Evolutionary conservation across 345 rosid genomes (phyloP).

Genomic region (Camelina sativa): DNA sequence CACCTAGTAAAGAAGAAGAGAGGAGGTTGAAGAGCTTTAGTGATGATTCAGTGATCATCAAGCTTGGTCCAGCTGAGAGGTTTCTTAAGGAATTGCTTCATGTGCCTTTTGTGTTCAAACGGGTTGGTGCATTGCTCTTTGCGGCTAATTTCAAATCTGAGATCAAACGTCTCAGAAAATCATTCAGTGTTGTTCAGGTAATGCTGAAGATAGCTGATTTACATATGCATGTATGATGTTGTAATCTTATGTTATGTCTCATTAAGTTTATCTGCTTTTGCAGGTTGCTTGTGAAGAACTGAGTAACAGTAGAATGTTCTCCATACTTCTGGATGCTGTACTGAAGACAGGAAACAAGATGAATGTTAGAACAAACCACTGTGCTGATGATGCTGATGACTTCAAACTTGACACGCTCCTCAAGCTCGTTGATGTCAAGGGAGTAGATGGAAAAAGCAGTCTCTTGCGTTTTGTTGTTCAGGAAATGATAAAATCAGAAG

Average conservation of each 20-base stretch:
- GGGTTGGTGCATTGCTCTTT: conserved; percentile 74
- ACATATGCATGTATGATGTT: neutral
- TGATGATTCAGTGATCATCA: conserved; percentile 55
- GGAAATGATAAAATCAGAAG: conserved; percentile 82
- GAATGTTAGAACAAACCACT: conserved; percentile 82
- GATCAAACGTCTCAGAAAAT: conserved; percentile 68
- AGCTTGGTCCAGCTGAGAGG: conserved; percentile 68
- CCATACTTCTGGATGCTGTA: conserved; percentile 79
- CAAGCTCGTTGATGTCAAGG: conserved; percentile 88
- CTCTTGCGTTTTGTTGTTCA: conserved; percentile 92
- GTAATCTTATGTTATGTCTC: conserved; percentile 14
- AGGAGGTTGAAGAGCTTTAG: conserved; percentile 63
- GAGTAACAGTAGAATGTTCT: conserved; percentile 75
- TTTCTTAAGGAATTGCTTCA: conserved; percentile 76
- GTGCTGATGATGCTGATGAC: conserved; percentile 73
- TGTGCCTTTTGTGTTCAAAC: conserved; percentile 80
- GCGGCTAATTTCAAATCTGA: conserved; percentile 77
- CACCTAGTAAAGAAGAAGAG: conserved; percentile 85
- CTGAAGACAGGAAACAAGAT: conserved; percentile 88
- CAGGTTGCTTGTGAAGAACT: conserved; percentile 94
- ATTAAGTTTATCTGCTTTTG: conserved; percentile 15
- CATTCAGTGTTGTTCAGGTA: conserved; percentile 78
- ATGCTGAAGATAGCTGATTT: neutral
- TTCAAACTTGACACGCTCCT: conserved; percentile 91
- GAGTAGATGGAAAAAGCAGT: conserved; percentile 84